Conservation (phyloP, 805 yeast genomes). For the Huiozyma naganishii region DNA sequence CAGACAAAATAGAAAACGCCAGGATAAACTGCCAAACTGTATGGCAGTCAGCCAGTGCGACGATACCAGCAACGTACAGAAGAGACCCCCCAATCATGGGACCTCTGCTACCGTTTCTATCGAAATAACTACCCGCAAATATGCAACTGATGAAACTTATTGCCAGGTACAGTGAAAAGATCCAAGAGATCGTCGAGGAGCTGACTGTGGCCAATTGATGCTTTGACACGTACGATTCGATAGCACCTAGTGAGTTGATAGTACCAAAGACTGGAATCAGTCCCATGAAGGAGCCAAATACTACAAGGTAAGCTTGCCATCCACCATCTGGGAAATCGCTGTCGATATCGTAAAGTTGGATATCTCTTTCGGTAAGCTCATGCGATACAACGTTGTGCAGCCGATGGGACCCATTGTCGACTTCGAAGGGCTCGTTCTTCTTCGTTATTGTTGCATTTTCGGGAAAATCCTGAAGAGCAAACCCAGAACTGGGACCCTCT, state of each 20-base stretch:
- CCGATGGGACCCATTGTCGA: neutral
- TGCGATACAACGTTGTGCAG: neutral
- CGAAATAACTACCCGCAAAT: constrained; percentile 51
- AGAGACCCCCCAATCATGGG: constrained; percentile 37
- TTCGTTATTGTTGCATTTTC: neutral
- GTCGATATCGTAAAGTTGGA: constrained; percentile 9
- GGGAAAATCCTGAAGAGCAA: neutral
- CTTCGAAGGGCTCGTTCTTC: neutral
- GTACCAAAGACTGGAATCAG: constrained; percentile 49
- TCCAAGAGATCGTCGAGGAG: constrained; percentile 51
- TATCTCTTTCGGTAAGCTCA: constrained; percentile 1
- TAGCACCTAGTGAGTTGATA: constrained; percentile 53
- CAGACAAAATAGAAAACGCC: constrained; percentile 45
- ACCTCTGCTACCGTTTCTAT: constrained; percentile 42
- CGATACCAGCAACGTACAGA: constrained; percentile 40
- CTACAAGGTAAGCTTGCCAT: constrained; percentile 42
- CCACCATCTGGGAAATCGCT: constrained; percentile 46
- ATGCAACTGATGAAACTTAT: constrained; percentile 43
- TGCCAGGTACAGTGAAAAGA: constrained; percentile 50
- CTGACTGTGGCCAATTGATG: constrained; percentile 43
- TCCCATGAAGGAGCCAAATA: constrained; percentile 52
- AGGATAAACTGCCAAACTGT: constrained; percentile 51
- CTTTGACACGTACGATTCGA: constrained; percentile 46
- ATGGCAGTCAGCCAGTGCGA: constrained; percentile 47
- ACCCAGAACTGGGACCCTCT: constrained; percentile 3